Evolutionary conservation across 345 rosid species (phyloP).

Genomic region (Camelina hispida): DNA sequence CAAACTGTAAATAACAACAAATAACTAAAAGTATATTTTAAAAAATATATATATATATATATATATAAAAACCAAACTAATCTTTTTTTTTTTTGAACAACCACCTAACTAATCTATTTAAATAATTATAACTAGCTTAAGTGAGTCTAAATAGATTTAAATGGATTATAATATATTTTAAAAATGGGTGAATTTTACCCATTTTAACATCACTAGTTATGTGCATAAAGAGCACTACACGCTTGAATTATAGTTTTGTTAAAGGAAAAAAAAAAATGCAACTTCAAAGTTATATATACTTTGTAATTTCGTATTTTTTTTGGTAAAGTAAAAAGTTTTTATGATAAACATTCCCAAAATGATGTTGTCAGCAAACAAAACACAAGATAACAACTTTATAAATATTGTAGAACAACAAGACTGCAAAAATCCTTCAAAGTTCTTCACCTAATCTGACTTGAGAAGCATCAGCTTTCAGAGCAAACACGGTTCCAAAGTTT

Average conservation of each 20-base stretch:
- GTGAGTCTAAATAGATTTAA: too few relatives aligned
- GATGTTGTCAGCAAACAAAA: not conserved
- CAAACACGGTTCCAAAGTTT: conserved; percentile 1
- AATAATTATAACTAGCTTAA: too few relatives aligned
- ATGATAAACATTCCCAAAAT: not conserved
- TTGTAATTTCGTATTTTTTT: not conserved
- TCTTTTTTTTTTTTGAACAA: too few relatives aligned
- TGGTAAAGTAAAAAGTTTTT: not conserved
- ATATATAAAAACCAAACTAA: too few relatives aligned
- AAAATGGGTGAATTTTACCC: too few relatives aligned
- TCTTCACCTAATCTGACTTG: not conserved
- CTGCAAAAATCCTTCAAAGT: not conserved
- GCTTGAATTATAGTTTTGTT: not conserved
- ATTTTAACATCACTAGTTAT: too few relatives aligned
- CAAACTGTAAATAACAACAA: not conserved
- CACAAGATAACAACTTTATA: not conserved
- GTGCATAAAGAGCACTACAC: not conserved
- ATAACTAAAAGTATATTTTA: too few relatives aligned
- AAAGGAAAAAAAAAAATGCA: too few relatives aligned
- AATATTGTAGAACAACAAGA: conserved; percentile 2
- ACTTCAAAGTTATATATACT: not conserved
- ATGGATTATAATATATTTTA: too few relatives aligned
- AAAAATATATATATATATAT: too few relatives aligned
- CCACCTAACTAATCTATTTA: too few relatives aligned
- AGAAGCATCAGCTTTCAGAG: conserved; percentile 10